Percentiles rank a stretch among this genome's conserved stretches.
Evolutionary conservation across 1,139 yeast species (phyloP).

Genomic region (Suhomyces panamericanus): DNA sequence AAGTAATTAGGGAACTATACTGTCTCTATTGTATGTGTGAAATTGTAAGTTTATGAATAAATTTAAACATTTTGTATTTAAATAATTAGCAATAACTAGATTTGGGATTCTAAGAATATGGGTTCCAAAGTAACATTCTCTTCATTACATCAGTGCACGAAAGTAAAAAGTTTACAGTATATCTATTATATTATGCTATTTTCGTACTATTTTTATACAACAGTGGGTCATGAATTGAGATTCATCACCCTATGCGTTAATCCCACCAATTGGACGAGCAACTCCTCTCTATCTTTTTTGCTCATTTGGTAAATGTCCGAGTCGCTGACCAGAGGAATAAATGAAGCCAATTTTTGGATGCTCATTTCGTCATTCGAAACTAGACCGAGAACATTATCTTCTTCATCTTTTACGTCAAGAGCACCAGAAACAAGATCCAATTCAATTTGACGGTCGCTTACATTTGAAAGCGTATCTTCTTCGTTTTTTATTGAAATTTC

Average conservation of each 20-base stretch:
- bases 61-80: no score
- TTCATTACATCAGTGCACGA: no score
- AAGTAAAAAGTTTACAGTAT: no score
- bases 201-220: no score
- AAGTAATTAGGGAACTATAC: no score
- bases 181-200: no score
- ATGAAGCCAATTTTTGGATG: neutral
- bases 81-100: no score
- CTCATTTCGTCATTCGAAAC: neutral
- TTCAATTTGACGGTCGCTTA: neutral
- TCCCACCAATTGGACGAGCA: conserved; percentile 6
- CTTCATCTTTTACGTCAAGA: neutral
- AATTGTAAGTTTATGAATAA: no score
- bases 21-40: no score
- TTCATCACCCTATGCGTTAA: conserved; percentile 8
- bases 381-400: no score
- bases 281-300: conserved; percentile 4
- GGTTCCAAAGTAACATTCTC: no score
- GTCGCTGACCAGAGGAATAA: conserved; percentile 11
- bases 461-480: neutral
- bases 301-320: conserved; percentile 22
- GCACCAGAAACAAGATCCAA: neutral
- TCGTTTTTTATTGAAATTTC: neutral
- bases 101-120: no score
- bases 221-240: neutral